A percentile compares a stretch with the other conserved stretches of the same genome.
phyloP scores from a whole-genome alignment of 139 green algal species.

The Volvox africanus region DNA sequence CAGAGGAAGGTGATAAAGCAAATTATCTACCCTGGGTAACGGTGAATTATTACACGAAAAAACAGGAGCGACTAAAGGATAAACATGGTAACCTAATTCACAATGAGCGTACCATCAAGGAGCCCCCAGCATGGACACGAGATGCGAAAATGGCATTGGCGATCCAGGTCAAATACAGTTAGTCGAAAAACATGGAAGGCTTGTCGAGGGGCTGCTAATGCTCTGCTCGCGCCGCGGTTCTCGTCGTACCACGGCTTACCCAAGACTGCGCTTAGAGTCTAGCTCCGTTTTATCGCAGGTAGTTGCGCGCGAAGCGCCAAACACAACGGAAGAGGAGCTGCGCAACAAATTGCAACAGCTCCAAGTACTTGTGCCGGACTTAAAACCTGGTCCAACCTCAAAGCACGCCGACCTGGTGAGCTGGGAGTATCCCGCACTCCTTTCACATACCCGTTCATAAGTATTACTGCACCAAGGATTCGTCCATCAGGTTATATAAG shows the following conservation, averaged over 20 bases:
- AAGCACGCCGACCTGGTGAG: conserved; percentile 36
- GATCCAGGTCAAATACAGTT: not conserved
- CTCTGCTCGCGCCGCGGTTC: too few species aligned
- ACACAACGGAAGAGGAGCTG: not conserved
- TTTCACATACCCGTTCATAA: too few species aligned
- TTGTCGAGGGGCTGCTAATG: too few species aligned
- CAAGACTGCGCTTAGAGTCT: too few species aligned
- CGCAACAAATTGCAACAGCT: conserved; percentile 4
- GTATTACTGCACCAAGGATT: too few species aligned
- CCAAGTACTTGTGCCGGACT: conserved; percentile 36
- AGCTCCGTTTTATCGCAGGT: not conserved
- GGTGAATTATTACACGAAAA: conserved; percentile 40
- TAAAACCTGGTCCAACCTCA: conserved; percentile 1
- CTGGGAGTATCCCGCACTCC: not conserved
- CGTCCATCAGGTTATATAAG: too few species aligned
- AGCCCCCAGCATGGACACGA: conserved; percentile 9
- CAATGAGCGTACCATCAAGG: not conserved
- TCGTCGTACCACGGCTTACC: too few species aligned
- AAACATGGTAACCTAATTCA: conserved; percentile 23
- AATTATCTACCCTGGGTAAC: not conserved
- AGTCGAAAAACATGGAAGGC: too few species aligned
- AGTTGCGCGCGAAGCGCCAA: not conserved
- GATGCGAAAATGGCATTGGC: conserved; percentile 33
- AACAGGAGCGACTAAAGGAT: not conserved
- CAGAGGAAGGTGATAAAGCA: not conserved